These are phyloP conservation scores for Hemisphaericaspora nanyangensis DNA, from an alignment of 805 yeast genomes.

Conservation along the genomic window DNA sequence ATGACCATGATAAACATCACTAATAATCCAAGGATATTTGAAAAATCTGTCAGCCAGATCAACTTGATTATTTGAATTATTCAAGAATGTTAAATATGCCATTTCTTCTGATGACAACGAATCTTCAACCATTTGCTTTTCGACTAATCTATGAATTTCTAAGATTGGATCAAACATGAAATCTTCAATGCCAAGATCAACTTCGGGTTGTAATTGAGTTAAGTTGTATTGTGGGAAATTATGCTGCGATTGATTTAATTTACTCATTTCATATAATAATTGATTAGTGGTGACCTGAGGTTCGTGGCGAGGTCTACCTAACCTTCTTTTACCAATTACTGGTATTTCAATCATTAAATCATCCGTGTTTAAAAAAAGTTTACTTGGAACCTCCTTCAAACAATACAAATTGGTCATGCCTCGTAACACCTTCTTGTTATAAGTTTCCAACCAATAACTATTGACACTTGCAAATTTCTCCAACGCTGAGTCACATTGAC, in stretches of 20 bases:
- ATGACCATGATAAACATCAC: constrained; percentile 32
- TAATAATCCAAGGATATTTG: constrained; percentile 38
- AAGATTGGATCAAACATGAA: constrained; percentile 28
- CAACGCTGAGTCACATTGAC: constrained; percentile 20
- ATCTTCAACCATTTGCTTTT: constrained; percentile 10
- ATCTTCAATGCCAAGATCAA: constrained; percentile 19
- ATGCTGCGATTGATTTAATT: constrained; percentile 1
- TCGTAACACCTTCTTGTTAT: constrained; percentile 27
- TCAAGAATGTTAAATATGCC: constrained; percentile 26
- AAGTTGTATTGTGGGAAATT: constrained; percentile 5
- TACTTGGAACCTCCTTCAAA: constrained; percentile 23
- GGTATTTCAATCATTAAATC: constrained; percentile 24
- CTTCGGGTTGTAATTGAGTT: constrained; percentile 4
- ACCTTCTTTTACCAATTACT: constrained; percentile 21
- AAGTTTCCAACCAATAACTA: constrained; percentile 32
- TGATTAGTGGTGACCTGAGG: constrained; percentile 1
- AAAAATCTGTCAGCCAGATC: constrained; percentile 28
- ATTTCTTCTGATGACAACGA: constrained; percentile 15
- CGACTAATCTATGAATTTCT: constrained; percentile 22
- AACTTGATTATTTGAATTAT: constrained; percentile 20
- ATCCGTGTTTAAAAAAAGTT: constrained; percentile 23
- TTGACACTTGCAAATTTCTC: constrained; percentile 23
- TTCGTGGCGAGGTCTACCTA: constrained; percentile 11
- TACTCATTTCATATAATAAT: constrained; percentile 6
- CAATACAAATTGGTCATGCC: constrained; percentile 35